Evolutionary conservation across 345 rosid genomes (phyloP).

Genomic region (Litchi chinensis): DNA sequence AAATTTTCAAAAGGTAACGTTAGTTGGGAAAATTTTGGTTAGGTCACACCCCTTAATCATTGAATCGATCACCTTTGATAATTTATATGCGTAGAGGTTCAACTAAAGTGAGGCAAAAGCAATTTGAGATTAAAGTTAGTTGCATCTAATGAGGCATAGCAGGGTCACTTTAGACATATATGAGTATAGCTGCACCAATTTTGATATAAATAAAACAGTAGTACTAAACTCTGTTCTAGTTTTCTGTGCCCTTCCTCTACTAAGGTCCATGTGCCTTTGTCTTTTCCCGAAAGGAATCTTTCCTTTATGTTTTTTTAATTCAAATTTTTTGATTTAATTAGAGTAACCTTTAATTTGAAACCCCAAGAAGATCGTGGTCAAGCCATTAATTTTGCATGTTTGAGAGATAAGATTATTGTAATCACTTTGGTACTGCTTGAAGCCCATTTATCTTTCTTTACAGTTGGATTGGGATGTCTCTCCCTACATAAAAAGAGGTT

Average conservation of each 20-base stretch:
- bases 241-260: constrained; percentile 45
- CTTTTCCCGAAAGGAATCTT: constrained; percentile 38
- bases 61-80: constrained; percentile 25
- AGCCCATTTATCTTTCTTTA: constrained; percentile 9
- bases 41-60: constrained; percentile 23
- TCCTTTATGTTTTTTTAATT: constrained; percentile 13
- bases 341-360: constrained; percentile 39
- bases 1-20: background rate
- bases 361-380: background rate
- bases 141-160: constrained; percentile 1
- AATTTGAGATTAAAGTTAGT: constrained; percentile 25
- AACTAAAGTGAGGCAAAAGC: constrained; percentile 24
- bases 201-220: background rate
- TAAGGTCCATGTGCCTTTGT: constrained; percentile 44
- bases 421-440: constrained; percentile 1
- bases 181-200: background rate
- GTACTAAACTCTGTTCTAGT: constrained; percentile 21
- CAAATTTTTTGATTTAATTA: background rate
- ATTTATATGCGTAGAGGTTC: constrained; percentile 19
- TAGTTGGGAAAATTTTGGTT: constrained; percentile 14
- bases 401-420: background rate
- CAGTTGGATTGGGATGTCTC: background rate
- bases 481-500: background rate
- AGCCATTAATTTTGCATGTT: background rate
- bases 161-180: background rate